Evolutionary conservation across 176 grass and related monocot species (phyloP).

Genomic region (Cocos nucifera): DNA sequence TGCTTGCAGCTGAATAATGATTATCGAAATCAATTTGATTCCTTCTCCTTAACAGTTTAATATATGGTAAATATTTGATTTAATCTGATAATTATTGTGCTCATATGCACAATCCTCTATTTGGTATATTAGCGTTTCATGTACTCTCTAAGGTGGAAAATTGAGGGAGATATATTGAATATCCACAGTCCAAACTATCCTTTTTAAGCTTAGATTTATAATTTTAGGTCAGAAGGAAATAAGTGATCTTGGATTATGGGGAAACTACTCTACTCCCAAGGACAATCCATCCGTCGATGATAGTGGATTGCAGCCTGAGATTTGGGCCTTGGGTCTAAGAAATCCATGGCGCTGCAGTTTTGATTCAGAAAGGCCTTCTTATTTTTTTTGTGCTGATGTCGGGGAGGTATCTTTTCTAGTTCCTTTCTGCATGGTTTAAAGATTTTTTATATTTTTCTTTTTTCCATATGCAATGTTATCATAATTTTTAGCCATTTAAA

Average conservation of each 20-base stretch:
- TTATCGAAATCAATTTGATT: no score
- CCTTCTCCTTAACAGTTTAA: no score
- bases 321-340: constrained; percentile 83
- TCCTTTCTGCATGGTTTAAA: neutral
- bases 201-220: neutral
- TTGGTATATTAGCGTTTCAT: neutral
- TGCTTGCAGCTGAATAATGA: no score
- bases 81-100: no score
- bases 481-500: no score
- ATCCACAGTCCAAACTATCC: neutral
- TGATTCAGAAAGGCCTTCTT: constrained; percentile 60
- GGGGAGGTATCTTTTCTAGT: constrained; percentile 48
- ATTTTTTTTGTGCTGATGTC: constrained; percentile 84
- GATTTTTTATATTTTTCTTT: neutral
- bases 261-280: constrained; percentile 83
- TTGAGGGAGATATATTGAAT: no score
- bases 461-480: no score
- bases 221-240: constrained; percentile 28
- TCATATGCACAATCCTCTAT: neutral
- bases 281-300: constrained; percentile 65
- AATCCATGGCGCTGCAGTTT: constrained; percentile 98
- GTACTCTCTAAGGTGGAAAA: no score
- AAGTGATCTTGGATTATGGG: constrained; percentile 64
- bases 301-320: constrained; percentile 44
- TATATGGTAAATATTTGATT: no score